phyloP scores from a whole-genome alignment of 306 rosid species.

The Ormosia semicastrata region DNA sequence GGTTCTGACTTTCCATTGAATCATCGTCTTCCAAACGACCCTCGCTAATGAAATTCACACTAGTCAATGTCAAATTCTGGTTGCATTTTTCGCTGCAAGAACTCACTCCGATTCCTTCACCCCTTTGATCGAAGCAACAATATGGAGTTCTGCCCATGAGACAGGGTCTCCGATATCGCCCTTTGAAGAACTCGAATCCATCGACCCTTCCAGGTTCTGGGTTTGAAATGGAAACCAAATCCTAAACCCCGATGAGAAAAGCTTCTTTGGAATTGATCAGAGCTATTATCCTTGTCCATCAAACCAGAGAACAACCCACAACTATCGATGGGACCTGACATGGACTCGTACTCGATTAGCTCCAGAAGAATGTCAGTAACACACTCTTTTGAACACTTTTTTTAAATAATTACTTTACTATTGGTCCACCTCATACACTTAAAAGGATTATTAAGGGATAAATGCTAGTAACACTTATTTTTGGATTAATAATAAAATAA shows the following conservation, averaged over 20 bases:
- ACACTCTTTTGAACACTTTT: too few relatives aligned
- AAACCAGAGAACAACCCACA: slow-evolving; percentile 88
- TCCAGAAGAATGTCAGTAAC: too few relatives aligned
- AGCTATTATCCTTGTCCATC: slow-evolving; percentile 52
- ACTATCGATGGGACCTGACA: slow-evolving; percentile 89
- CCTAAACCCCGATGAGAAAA: slow-evolving; percentile 73
- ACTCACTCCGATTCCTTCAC: slow-evolving; percentile 80
- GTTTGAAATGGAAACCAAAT: slow-evolving; percentile 35
- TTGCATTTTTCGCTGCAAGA: slow-evolving; percentile 51
- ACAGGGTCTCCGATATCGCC: slow-evolving; percentile 71
- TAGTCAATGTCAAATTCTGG: slow-evolving; percentile 75
- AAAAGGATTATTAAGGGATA: too few relatives aligned
- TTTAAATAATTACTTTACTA: too few relatives aligned
- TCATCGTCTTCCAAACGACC: slow-evolving; percentile 89
- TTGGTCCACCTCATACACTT: too few relatives aligned
- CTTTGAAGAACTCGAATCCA: slow-evolving; percentile 61
- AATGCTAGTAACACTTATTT: too few relatives aligned
- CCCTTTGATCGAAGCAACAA: slow-evolving; percentile 68
- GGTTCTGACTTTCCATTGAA: slow-evolving; percentile 72
- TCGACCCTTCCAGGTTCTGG: slow-evolving; percentile 55
- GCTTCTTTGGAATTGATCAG: slow-evolving; percentile 78
- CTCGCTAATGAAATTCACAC: slow-evolving; percentile 86
- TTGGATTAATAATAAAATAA: too few relatives aligned
- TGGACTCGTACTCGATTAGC: slow-evolving; percentile 77
- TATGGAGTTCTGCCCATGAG: slow-evolving; percentile 66